A percentile compares a stretch with the other conserved stretches of the same genome.
Evolutionary conservation across 305 asterid species (phyloP).

Genomic region (Petunia hybrid): DNA sequence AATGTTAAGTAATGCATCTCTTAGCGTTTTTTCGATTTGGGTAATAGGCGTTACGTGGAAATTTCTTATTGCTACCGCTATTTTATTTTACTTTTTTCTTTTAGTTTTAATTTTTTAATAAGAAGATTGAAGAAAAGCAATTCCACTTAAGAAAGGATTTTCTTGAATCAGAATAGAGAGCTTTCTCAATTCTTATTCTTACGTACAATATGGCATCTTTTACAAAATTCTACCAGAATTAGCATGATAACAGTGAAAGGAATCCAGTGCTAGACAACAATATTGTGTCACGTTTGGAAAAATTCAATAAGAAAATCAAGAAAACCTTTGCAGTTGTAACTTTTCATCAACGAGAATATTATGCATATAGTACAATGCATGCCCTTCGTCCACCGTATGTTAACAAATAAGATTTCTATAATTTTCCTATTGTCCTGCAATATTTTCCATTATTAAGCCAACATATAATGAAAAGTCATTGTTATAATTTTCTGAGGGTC

Average conservation of each 20-base stretch:
- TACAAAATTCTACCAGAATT: neutral
- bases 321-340: conserved; percentile 13
- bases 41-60: neutral
- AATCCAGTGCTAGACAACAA: conserved; percentile 3
- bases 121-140: neutral
- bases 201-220: conserved; percentile 26
- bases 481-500: neutral
- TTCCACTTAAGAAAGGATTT: neutral
- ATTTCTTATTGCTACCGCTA: neutral
- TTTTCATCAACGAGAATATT: conserved; percentile 21
- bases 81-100: too few relatives aligned
- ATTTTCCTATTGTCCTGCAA: neutral
- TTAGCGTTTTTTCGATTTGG: neutral
- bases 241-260: conserved; percentile 13
- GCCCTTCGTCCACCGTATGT: neutral
- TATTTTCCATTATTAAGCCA: too few relatives aligned
- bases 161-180: neutral
- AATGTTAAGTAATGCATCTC: neutral
- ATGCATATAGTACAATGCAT: neutral
- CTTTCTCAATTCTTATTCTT: conserved; percentile 24
- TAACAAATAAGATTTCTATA: neutral
- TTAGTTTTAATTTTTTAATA: too few relatives aligned
- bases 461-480: neutral
- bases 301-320: conserved; percentile 13
- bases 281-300: neutral